Conservation (phyloP, 83 land plant species). For the Isoetes engelmannii region DNA sequence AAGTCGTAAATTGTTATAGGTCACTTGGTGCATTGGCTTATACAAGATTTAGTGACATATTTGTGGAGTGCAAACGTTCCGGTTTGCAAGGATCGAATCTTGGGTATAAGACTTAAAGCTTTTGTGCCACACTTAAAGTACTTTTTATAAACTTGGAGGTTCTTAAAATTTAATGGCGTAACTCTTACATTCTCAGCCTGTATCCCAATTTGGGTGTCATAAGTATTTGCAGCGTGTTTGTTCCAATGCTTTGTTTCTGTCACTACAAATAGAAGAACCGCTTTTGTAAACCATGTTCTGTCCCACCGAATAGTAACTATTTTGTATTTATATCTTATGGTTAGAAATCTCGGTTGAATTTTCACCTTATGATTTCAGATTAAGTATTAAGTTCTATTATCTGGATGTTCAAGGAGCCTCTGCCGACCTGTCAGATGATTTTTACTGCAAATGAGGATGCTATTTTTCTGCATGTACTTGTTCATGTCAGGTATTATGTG, state of each 20-base stretch:
- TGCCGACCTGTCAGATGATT: slow-evolving; percentile 63
- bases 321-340: too few species aligned
- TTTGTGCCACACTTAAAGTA: neutral
- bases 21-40: slow-evolving; percentile 61
- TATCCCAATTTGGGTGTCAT: neutral
- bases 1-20: neutral
- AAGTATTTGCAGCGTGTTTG: too few species aligned
- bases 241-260: too few species aligned
- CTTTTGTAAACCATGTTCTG: slow-evolving; percentile 3
- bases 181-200: neutral
- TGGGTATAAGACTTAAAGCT: slow-evolving; percentile 12
- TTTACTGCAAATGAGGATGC: slow-evolving; percentile 87
- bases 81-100: slow-evolving; percentile 28
- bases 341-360: too few species aligned
- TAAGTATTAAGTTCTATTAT: too few species aligned
- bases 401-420: slow-evolving; percentile 46
- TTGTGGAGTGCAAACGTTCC: slow-evolving; percentile 49
- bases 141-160: neutral
- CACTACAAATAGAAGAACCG: neutral
- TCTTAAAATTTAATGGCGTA: neutral
- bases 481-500: slow-evolving; percentile 55
- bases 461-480: slow-evolving; percentile 67
- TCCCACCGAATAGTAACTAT: neutral
- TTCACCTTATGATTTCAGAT: too few species aligned
- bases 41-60: slow-evolving; percentile 84